Evolutionary conservation across 805 yeast species (phyloP).

Genomic region (Candida xiaguanensis): DNA sequence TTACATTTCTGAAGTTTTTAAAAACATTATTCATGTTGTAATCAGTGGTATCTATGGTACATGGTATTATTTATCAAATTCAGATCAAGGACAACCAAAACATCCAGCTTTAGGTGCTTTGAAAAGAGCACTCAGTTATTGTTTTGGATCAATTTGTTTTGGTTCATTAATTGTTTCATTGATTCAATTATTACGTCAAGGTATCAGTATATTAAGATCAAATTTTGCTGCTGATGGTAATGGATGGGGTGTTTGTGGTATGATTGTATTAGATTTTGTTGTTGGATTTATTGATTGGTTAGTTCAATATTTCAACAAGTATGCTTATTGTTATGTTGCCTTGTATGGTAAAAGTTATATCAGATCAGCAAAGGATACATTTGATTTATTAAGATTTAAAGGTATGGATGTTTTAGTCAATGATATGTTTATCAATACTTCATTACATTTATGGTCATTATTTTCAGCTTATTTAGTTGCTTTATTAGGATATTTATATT

Average conservation of each 20-base stretch:
- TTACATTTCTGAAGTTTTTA: slow-evolving; percentile 76
- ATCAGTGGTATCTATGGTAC: slow-evolving; percentile 84
- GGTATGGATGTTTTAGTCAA: slow-evolving; percentile 84
- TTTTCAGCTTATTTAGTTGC: slow-evolving; percentile 64
- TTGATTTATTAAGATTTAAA: slow-evolving; percentile 69
- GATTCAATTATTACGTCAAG: slow-evolving; percentile 61
- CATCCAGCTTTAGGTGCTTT: slow-evolving; percentile 81
- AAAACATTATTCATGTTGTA: slow-evolving; percentile 75
- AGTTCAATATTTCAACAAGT: slow-evolving; percentile 82
- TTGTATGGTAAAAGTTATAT: slow-evolving; percentile 79
- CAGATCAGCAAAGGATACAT: slow-evolving; percentile 75
- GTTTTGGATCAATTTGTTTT: slow-evolving; percentile 87
- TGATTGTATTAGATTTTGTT: slow-evolving; percentile 54
- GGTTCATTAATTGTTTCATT: slow-evolving; percentile 74
- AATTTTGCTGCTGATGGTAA: slow-evolving; percentile 51
- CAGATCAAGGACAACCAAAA: slow-evolving; percentile 75
- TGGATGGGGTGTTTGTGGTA: slow-evolving; percentile 48
- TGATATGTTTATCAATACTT: slow-evolving; percentile 77
- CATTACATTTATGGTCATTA: slow-evolving; percentile 71
- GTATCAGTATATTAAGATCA: slow-evolving; percentile 50
- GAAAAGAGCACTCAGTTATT: slow-evolving; percentile 74
- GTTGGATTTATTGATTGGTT: slow-evolving; percentile 72
- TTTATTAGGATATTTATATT: slow-evolving; percentile 59
- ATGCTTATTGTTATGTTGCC: slow-evolving; percentile 84
- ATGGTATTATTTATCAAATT: slow-evolving; percentile 79